These are phyloP conservation scores for Barbarea vulgaris DNA, from an alignment of 345 rosid genomes.

Conservation along the genomic window DNA sequence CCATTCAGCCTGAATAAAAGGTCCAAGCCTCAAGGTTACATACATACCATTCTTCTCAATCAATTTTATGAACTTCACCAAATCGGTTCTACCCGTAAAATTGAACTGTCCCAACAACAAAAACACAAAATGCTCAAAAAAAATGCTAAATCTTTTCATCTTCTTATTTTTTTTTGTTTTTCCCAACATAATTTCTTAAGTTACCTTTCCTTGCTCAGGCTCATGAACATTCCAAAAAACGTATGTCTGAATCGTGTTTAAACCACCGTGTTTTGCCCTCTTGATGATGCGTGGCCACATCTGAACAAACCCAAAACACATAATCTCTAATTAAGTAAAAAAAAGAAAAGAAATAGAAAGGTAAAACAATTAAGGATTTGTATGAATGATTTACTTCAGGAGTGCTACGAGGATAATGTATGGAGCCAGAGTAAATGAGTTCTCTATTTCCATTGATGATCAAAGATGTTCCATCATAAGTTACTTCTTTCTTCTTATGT, in stretches of 20 bases:
- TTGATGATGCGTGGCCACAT: conserved; percentile 48
- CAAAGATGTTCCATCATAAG: conserved; percentile 47
- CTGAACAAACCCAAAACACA: conserved; percentile 18
- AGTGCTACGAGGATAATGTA: conserved; percentile 49
- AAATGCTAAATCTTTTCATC: neutral
- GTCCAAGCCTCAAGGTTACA: conserved; percentile 75
- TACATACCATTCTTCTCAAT: conserved; percentile 60
- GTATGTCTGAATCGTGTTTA: conserved; percentile 68
- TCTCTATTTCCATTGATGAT: conserved; percentile 45
- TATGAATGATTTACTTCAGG: conserved; percentile 37
- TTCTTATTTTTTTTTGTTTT: neutral
- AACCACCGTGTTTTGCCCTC: conserved; percentile 58
- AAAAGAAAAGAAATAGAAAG: neutral
- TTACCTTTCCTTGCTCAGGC: conserved; percentile 45
- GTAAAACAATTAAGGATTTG: neutral
- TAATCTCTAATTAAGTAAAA: neutral
- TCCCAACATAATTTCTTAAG: conserved; percentile 4
- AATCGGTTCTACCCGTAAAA: conserved; percentile 67
- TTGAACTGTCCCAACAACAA: conserved; percentile 50
- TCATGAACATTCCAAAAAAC: conserved; percentile 78
- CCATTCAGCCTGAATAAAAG: conserved; percentile 97
- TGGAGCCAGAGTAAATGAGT: conserved; percentile 45
- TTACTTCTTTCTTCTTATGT: conserved; percentile 33
- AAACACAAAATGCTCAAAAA: neutral
- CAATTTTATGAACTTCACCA: conserved; percentile 76